A percentile compares a stretch with the other conserved stretches of the same genome.
These are phyloP conservation scores for Mortierella sp. DNA, from an alignment of 371 early-diverging fungal genomes.

Conservation along the genomic window DNA sequence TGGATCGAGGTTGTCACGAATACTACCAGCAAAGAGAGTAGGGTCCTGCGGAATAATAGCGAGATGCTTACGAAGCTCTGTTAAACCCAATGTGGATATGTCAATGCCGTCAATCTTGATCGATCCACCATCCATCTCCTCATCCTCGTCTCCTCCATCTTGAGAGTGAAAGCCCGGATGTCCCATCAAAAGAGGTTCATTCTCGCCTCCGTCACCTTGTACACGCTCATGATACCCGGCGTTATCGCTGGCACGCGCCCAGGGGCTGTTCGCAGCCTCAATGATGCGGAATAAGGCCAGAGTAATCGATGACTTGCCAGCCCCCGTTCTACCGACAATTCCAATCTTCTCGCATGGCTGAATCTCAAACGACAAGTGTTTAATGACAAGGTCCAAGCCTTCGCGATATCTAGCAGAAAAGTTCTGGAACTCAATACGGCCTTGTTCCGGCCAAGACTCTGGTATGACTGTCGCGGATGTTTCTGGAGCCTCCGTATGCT, in stretches of 20 bases:
- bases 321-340: slow-evolving; percentile 69
- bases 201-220: not conserved
- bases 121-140: slow-evolving; percentile 67
- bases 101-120: slow-evolving; percentile 79
- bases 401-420: slow-evolving; percentile 74
- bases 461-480: slow-evolving; percentile 62
- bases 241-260: slow-evolving; percentile 42
- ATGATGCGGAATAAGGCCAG: slow-evolving; percentile 77
- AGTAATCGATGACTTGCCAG: slow-evolving; percentile 75
- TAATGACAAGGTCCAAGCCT: slow-evolving; percentile 73
- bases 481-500: slow-evolving; percentile 84
- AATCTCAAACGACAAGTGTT: slow-evolving; percentile 70
- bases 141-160: slow-evolving; percentile 45
- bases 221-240: slow-evolving; percentile 22
- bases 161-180: no score
- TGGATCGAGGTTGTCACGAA: slow-evolving; percentile 77
- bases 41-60: slow-evolving; percentile 84
- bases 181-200: slow-evolving; percentile 12
- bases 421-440: slow-evolving; percentile 72
- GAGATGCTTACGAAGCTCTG: slow-evolving; percentile 70
- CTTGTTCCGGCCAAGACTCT: slow-evolving; percentile 76
- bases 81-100: slow-evolving; percentile 69
- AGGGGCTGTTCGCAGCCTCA: slow-evolving; percentile 61
- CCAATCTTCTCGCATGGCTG: slow-evolving; percentile 68
- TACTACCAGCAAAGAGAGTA: slow-evolving; percentile 70